Evolutionary conservation across 2,329 filamentous ascomycete genomes (phyloP), one percentile per base, ranked within the genome.

Genomic region (Ceratocystis ficicola): DNA sequence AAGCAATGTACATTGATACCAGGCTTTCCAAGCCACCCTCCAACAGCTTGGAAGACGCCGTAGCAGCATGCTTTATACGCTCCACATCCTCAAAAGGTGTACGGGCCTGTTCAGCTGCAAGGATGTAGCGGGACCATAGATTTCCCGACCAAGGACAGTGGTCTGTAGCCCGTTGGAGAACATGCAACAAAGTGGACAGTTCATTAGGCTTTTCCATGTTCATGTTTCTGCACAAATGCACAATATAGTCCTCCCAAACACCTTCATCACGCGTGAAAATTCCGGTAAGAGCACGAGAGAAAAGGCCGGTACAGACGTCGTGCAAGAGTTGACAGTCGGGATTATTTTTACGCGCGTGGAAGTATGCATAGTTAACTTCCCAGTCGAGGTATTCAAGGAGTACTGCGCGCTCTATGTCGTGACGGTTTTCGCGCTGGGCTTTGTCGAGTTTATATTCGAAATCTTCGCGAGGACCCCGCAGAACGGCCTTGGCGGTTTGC

Each of bases 61-160:
- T 97, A 5, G 94, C 94, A 55, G 86, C 86, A 74, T 96, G 90
- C 75, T 99, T 99, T 74, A 96, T 91, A 50, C 86, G 82, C 71
- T 95, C 90, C 64, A 97, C 89, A 62, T 89, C 87, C 28, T 86
- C 80, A 71, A 95, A 96, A 0, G 87, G 80, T 69, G 86, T 82
- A 44, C 83, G 83, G 68, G 89, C 87, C 59, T 89, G 84, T 75
- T 97, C 94, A 2, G 90, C 89, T 22, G 86, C 87, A 64, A 96
- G 77, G 30, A 99, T 87, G 69, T 92, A 92, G 70, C 93, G 86
- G 5, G 90, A 89, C 94, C 94, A 99, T 5, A 99, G 80, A 32
- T 84, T 81, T 17, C 94, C 94, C 5, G 91, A 95, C 88, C 91
- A 95, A 1, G 94, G 92, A 71, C 93, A 96, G 75, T 97, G 94